A percentile compares a stretch with the other conserved stretches of the same genome.
phyloP scores from a whole-genome alignment of 2,329 filamentous ascomycete species.

The Lachnellula willkommii region DNA sequence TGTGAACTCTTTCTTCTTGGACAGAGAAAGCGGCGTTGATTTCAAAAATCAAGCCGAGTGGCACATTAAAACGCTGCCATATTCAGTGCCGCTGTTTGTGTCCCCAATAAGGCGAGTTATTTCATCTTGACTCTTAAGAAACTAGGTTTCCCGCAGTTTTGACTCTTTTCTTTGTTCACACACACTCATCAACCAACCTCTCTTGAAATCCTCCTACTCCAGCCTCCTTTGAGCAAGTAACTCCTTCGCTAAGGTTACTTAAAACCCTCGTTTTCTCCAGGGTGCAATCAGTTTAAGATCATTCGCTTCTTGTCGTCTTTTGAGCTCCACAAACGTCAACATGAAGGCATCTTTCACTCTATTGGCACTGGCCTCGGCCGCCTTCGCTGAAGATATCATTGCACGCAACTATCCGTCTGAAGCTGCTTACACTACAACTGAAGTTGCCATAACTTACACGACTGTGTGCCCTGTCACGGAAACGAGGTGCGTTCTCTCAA shows the following conservation, averaged over 20 bases:
- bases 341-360: slow-evolving; percentile 27
- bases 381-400: slow-evolving; percentile 16
- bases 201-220: slow-evolving; percentile 12
- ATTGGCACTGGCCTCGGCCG: slow-evolving; percentile 24
- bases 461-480: slow-evolving; percentile 37
- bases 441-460: slow-evolving; percentile 20
- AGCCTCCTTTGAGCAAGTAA: slow-evolving; percentile 30
- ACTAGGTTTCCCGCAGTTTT: slow-evolving; percentile 16
- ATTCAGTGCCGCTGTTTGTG: too few relatives aligned
- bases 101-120: neutral
- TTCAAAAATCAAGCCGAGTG: too few relatives aligned
- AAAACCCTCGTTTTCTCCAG: slow-evolving; percentile 17
- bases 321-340: slow-evolving; percentile 11
- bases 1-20: too few relatives aligned
- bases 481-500: slow-evolving; percentile 15
- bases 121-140: slow-evolving; percentile 17
- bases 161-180: slow-evolving; percentile 14
- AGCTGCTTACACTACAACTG: slow-evolving; percentile 14
- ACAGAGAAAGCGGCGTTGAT: too few relatives aligned
- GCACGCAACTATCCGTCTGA: slow-evolving; percentile 9
- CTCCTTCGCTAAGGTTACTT: slow-evolving; percentile 44
- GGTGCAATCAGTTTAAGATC: slow-evolving; percentile 2
- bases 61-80: too few relatives aligned
- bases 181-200: slow-evolving; percentile 25
- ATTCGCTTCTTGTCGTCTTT: slow-evolving; percentile 10